Conservation (phyloP, 202 grass and related monocot genomes). For the Digitaria exilis region DNA sequence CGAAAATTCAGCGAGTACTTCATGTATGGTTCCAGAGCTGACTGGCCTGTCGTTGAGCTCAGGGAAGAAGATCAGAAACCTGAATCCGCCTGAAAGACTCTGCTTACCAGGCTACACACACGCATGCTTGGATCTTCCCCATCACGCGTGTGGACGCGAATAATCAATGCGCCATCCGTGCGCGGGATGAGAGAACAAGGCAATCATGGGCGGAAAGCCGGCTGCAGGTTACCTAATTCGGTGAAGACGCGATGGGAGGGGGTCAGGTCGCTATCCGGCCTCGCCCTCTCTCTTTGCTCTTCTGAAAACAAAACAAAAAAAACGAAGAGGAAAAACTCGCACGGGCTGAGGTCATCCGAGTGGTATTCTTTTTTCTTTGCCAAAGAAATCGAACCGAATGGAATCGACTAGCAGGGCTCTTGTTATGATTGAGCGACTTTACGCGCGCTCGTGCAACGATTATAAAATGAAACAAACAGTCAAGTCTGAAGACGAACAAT, state of each 20-base stretch:
- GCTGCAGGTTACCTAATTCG: conserved; percentile 41
- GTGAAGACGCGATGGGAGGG: not conserved
- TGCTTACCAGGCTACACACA: conserved; percentile 12
- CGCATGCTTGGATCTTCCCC: not conserved
- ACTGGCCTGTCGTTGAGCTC: not conserved
- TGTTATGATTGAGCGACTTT: conserved; percentile 35
- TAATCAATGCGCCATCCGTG: conserved; percentile 34
- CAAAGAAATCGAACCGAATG: conserved; percentile 1
- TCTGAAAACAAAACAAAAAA: not conserved
- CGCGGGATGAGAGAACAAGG: conserved; percentile 22
- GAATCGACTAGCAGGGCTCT: no score
- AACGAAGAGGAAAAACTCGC: not conserved
- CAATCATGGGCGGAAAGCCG: conserved; percentile 44
- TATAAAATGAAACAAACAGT: not conserved
- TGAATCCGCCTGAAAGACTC: conserved; percentile 25
- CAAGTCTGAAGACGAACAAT: not conserved
- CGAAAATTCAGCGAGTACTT: not conserved
- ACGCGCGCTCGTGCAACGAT: conserved; percentile 37
- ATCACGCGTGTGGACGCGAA: not conserved
- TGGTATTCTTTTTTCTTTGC: not conserved
- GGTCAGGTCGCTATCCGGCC: not conserved
- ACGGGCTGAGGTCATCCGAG: conserved; percentile 35
- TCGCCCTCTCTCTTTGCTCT: not conserved
- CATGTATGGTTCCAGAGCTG: not conserved
- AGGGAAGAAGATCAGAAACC: no score